These are phyloP conservation scores for Coemansia sp. DNA, from an alignment of 371 early-diverging fungal genomes.

Conservation along the genomic window DNA sequence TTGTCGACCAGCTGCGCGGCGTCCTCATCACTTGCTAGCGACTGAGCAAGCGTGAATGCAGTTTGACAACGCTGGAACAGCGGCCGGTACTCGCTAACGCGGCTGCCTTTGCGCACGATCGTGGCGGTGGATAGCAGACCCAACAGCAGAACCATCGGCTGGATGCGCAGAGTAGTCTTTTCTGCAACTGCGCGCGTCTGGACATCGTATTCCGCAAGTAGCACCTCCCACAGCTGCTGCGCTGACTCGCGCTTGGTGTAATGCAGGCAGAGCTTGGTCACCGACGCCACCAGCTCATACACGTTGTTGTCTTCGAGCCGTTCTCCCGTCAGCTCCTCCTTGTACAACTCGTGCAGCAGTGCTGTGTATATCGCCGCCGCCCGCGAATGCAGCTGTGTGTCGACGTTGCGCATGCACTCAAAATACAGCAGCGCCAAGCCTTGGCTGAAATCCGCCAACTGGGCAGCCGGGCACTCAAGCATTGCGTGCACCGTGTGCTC, in stretches of 20 bases:
- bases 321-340: slow-evolving; percentile 36
- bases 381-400: slow-evolving; percentile 61
- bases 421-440: slow-evolving; percentile 78
- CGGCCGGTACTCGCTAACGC: slow-evolving; percentile 22
- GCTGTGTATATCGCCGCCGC: slow-evolving; percentile 54
- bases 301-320: slow-evolving; percentile 33
- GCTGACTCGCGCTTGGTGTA: slow-evolving; percentile 20
- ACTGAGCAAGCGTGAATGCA: slow-evolving; percentile 13
- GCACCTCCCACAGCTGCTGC: slow-evolving; percentile 35
- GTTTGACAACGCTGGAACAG: slow-evolving; percentile 22
- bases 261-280: slow-evolving; percentile 32
- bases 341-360: slow-evolving; percentile 53
- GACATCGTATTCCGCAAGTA: slow-evolving; percentile 22
- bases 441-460: slow-evolving; percentile 61
- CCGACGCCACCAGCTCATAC: slow-evolving; percentile 23
- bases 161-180: slow-evolving; percentile 8
- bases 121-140: slow-evolving; percentile 20
- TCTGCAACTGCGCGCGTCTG: slow-evolving; percentile 15
- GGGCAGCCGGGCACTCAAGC: slow-evolving; percentile 54
- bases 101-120: slow-evolving; percentile 41
- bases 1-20: background rate
- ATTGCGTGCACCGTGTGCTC: slow-evolving; percentile 47
- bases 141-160: slow-evolving; percentile 16
- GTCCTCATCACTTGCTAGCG: background rate
- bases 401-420: slow-evolving; percentile 63